Conservation (phyloP, 352 stramenopile genomes). For the Phytopythium helicoides region DNA sequence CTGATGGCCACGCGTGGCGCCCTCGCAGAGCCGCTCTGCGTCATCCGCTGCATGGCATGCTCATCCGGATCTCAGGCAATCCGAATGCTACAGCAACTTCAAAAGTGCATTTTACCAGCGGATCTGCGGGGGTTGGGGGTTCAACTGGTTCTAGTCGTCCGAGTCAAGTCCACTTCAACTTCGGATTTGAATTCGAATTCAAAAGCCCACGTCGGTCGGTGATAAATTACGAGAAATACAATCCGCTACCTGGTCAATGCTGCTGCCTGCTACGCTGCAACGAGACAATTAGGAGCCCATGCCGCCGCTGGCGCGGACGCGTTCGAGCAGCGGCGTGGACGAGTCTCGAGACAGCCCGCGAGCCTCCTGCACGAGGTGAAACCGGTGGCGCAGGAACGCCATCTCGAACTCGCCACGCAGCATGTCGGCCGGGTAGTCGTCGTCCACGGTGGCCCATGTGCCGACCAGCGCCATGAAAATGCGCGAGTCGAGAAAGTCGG, state of each 20-base stretch:
- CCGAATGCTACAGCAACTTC: too few species aligned
- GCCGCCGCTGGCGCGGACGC: constrained; percentile 9
- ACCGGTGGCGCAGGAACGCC: constrained; percentile 76
- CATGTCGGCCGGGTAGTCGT: constrained; percentile 75
- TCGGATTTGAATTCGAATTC: too few species aligned
- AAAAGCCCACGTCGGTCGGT: too few species aligned
- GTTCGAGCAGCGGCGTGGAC: constrained; percentile 34
- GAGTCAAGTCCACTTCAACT: too few species aligned
- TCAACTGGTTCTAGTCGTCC: too few species aligned
- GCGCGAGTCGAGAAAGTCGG: constrained; percentile 78
- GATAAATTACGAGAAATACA: too few species aligned
- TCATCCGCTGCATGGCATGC: too few species aligned
- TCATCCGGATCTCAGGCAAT: too few species aligned
- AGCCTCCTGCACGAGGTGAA: constrained; percentile 75
- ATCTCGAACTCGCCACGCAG: constrained; percentile 79
- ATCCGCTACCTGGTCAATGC: neutral
- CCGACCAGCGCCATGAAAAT: constrained; percentile 86
- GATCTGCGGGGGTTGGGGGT: too few species aligned
- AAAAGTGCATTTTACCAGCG: too few species aligned
- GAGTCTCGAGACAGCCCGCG: constrained; percentile 59
- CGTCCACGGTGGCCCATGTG: constrained; percentile 69
- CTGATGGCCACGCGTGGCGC: too few species aligned
- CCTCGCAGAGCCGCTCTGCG: too few species aligned
- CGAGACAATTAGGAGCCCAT: neutral
- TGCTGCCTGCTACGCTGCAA: neutral